phyloP scores from a whole-genome alignment of 768 basidiomycete genomes.

The Stropharia rugosoannulata region DNA sequence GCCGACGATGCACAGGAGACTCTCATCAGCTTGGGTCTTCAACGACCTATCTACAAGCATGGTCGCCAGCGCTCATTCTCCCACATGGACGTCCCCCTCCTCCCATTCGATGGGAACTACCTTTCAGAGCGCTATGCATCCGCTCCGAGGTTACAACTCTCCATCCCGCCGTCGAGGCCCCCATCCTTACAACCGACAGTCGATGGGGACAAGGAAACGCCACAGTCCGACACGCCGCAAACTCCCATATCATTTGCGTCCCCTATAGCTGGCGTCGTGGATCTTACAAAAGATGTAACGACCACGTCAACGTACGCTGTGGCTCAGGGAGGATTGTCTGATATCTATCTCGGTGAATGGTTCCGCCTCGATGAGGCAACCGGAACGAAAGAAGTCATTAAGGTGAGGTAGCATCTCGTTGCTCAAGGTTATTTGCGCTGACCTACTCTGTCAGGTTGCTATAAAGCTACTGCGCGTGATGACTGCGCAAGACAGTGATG shows the following conservation, averaged over 20 bases:
- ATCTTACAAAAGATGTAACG: conserved; percentile 26
- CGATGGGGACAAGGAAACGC: conserved; percentile 6
- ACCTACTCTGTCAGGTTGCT: conserved; percentile 35
- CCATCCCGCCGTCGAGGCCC: neutral
- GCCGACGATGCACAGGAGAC: neutral
- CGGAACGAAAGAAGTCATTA: conserved; percentile 7
- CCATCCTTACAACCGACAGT: neutral
- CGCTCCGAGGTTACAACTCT: neutral
- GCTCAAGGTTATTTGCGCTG: neutral
- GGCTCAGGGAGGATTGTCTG: conserved; percentile 47
- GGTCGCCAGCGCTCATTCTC: neutral
- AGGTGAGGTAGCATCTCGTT: neutral
- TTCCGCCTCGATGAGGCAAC: conserved; percentile 8
- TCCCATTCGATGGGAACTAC: neutral
- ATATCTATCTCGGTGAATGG: conserved; percentile 47
- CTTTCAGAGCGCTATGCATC: neutral
- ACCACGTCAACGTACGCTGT: conserved; percentile 30
- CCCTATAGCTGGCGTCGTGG: conserved; percentile 31
- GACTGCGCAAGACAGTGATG: conserved; percentile 27
- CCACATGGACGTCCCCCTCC: neutral
- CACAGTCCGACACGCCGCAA: conserved; percentile 23
- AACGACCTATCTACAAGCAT: neutral
- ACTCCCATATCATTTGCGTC: conserved; percentile 28
- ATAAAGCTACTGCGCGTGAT: conserved; percentile 44
- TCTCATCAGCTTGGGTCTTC: neutral